Base-by-base conservation (phyloP, 352 stramenopile species). In the Ophiocytium majus region DNA sequence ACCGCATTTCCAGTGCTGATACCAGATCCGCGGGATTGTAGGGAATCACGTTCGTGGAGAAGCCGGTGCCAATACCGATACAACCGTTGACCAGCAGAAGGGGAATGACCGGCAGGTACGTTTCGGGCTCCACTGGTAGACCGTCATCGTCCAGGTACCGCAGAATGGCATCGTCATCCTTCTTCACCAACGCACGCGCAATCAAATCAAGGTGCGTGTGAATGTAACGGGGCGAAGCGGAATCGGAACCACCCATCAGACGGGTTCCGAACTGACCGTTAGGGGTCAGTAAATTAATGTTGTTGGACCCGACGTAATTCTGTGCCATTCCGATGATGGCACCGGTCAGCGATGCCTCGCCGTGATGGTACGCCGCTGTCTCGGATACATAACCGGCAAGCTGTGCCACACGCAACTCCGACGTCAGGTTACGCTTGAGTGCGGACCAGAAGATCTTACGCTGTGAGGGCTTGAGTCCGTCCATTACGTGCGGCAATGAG, bases 241-340 rank as follows among this genome's bases (percentile, higher is more conserved):
- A 90, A 92, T 99, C 97, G 86, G 98, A 98, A 66, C 97, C 97
- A 71, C 97, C 97, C 85, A 95, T 93, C 28, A 98, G 89, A 74
- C 97, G 92, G 49, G 96, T 98, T 91, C 97, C 97, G 82, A 99
- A 99, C 89, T 99, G 96, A 83, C 97, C 97, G 63, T 94, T 95
- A 0, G 97, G 96, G 0, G 93, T 94, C 19, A 99, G 90, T 10
- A 98, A 91, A 82, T 98, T 95, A 10, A 99, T 92, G 89, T 99
- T 99, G 90, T 99, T 99, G 81, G 95, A 98, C 32, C 97, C 96
- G 34, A 99, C 95, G 90, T 98, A 99, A 89, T 98, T 94, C 89
- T 99, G 97, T 0, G 97, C 97, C 96, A 99, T 99, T 81, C 95
- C 95, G 83, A 99, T 94, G 83, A 99, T 97, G 85, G 96, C 98